Evolutionary conservation across 495 filamentous ascomycete genomes (phyloP).

Genomic region (Penicillium steckii): DNA sequence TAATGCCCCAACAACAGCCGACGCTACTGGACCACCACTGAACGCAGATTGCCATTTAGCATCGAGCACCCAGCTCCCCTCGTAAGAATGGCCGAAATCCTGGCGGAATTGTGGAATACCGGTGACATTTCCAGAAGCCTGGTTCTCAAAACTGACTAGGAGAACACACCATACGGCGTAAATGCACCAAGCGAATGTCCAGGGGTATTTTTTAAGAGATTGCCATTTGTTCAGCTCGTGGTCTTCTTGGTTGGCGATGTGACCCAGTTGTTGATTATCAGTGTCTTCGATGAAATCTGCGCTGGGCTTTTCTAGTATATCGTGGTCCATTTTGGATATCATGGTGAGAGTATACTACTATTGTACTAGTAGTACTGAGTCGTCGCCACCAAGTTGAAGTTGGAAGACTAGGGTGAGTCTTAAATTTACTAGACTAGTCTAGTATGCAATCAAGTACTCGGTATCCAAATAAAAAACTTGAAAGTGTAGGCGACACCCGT

Average conservation of each 20-base stretch:
- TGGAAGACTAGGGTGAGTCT: too few species aligned
- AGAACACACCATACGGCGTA: constrained; percentile 27
- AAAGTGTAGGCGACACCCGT: too few species aligned
- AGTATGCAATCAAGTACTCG: too few species aligned
- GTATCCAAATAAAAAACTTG: too few species aligned
- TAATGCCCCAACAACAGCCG: constrained; percentile 14
- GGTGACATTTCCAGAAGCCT: constrained; percentile 25
- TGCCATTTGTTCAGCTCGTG: constrained; percentile 16
- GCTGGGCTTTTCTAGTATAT: constrained; percentile 11
- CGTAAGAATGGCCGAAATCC: constrained; percentile 29
- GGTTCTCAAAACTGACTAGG: constrained; percentile 31
- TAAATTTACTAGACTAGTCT: too few species aligned
- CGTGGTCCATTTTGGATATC: neutral
- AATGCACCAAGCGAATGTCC: constrained; percentile 13
- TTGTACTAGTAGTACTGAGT: too few species aligned
- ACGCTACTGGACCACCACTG: constrained; percentile 18
- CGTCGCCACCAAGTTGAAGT: too few species aligned
- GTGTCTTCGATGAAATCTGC: constrained; percentile 11
- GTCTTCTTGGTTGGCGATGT: constrained; percentile 18
- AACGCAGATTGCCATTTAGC: constrained; percentile 33
- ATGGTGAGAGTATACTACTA: too few species aligned
- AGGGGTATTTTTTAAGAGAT: constrained; percentile 15
- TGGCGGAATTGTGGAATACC: constrained; percentile 32
- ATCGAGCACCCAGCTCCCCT: constrained; percentile 22
- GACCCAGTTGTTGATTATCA: constrained; percentile 11